Conservation (phyloP, 306 rosid genomes). For the Aeschynomene evenia region DNA sequence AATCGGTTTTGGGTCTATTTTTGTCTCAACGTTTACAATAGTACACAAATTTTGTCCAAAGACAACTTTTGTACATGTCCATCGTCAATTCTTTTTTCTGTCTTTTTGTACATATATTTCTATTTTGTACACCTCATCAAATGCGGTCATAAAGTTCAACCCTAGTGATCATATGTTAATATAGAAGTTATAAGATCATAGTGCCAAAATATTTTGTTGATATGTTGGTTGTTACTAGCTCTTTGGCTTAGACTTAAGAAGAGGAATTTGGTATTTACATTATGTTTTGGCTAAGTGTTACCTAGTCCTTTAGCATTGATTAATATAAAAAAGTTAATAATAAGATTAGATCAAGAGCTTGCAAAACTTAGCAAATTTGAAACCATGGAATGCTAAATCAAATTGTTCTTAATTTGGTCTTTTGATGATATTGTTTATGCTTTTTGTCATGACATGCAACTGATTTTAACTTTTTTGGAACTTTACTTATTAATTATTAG, state of each 20-base stretch:
- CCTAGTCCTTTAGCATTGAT: conserved; percentile 56
- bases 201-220: background rate
- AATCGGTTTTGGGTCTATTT: too few species aligned
- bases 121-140: too few species aligned
- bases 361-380: conserved; percentile 19
- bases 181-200: background rate
- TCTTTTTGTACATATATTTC: too few species aligned
- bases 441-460: background rate
- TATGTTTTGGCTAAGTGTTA: conserved; percentile 50
- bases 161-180: conserved; percentile 23
- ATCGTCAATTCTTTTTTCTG: too few species aligned
- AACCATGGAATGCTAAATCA: conserved; percentile 23
- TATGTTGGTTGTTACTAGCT: conserved; percentile 11
- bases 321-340: conserved; percentile 62
- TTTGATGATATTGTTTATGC: background rate
- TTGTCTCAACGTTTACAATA: too few species aligned
- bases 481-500: background rate
- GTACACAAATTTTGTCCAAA: too few species aligned
- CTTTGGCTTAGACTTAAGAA: conserved; percentile 16
- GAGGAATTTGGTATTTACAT: conserved; percentile 32
- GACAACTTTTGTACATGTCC: too few species aligned
- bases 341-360: conserved; percentile 12
- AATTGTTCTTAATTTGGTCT: conserved; percentile 17
- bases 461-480: background rate
- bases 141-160: background rate